Base-by-base conservation (phyloP, 2,329 filamentous ascomycete species). In the Amesomyces nigricolor region DNA sequence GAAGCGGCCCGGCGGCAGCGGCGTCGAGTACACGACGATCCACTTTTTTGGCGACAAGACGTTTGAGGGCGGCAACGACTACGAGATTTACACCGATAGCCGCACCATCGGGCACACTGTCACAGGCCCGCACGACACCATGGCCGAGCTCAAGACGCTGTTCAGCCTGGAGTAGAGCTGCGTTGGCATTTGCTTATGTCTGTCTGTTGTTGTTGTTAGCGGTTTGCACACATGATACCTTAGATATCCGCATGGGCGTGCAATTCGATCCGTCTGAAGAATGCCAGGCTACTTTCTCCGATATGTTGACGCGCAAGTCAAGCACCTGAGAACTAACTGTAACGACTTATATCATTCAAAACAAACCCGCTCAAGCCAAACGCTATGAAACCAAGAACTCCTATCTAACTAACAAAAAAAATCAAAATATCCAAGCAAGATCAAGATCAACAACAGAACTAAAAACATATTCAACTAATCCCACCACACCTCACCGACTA, bases 1-100 rank as follows among this genome's bases (percentile, higher is more conserved):
- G 61, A 75, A 80, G 74, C 78, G 80, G 70, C 77, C 80, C 40
- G 85, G 82, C 66, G 86, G 87, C 60, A 77, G 82, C 66, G 86
- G 87, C 60, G 77, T 95, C 61, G 75, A 85, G 22, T 97, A 92
- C 78, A 89, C 83, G 64, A 92, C 82, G 44, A 87, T 97, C 64
- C 94, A 97, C 78, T 97, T 97, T 81, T 99, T 97, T 67, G 94
- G 94, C 62, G 94, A 99, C 80, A 99, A 97, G 85, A 89, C 89
- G 26, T 85, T 83, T 69, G 74, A 86, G 71, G 92, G 94, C 61
- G 94, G 94, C 59, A 99, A 97, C 72, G 94, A 99, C 74, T 92
- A 86, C 70, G 92, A 97, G 77, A 96, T 99, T 69, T 97, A 87
- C 73, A 78, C 75, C 62, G 92, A 97, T 70, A 68, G 80, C 53